These are phyloP conservation scores for Naganishia liquefaciens DNA, from an alignment of 1,284 basidiomycete genomes.

Conservation along the genomic window DNA sequence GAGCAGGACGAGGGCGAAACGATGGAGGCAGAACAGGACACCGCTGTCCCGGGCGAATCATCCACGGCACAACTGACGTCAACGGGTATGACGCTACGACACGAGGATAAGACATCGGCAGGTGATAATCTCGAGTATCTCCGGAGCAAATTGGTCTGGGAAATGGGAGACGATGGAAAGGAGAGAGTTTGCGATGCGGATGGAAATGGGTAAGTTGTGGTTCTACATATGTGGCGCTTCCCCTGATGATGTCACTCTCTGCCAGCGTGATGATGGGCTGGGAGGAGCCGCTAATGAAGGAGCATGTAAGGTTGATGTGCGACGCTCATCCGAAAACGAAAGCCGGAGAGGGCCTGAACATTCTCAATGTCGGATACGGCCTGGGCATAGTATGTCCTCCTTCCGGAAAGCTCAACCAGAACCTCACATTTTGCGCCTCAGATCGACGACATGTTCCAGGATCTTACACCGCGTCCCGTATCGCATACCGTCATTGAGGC, in stretches of 20 bases:
- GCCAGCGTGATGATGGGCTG: conserved; percentile 89
- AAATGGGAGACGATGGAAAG: conserved; percentile 71
- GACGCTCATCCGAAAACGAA: conserved; percentile 58
- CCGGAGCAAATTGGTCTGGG: conserved; percentile 68
- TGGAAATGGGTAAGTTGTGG: conserved; percentile 64
- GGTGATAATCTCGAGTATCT: conserved; percentile 77
- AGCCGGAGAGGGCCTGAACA: conserved; percentile 59
- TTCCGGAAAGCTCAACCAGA: background rate
- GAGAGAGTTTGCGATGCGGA: conserved; percentile 63
- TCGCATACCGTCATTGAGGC: conserved; percentile 90
- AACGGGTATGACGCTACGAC: conserved; percentile 43
- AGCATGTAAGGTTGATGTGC: conserved; percentile 60
- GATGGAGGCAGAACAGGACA: conserved; percentile 7
- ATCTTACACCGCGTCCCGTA: background rate
- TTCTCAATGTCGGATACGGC: conserved; percentile 92
- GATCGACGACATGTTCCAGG: conserved; percentile 23
- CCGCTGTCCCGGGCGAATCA: conserved; percentile 27
- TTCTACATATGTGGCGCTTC: conserved; percentile 38
- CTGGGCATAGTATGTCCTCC: conserved; percentile 76
- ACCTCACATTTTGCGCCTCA: background rate
- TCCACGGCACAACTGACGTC: conserved; percentile 28
- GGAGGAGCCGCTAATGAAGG: conserved; percentile 71
- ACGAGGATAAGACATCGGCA: conserved; percentile 66
- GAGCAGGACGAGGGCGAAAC: conserved; percentile 36
- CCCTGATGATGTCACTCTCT: conserved; percentile 33